Base-by-base conservation (phyloP, 2,329 filamentous ascomycete genomes). In the Microdochium trichocladiopsis region DNA sequence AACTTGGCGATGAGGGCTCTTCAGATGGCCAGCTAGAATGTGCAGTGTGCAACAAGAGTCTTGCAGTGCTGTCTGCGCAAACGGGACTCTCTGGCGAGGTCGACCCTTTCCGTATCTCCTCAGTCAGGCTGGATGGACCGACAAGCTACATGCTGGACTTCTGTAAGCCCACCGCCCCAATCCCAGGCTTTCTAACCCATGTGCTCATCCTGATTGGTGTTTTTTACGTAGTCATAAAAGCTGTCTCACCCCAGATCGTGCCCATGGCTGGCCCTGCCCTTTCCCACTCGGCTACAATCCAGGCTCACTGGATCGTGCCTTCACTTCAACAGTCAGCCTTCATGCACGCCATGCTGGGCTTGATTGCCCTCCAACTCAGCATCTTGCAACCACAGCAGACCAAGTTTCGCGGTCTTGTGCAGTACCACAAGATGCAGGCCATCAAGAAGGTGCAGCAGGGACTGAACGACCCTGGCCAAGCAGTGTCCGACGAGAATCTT, bases 201-300 rank as follows among this genome's bases (percentile, higher is more conserved):
- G n/a, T 6, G 6, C 33, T 16, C 14, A 4, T 37, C 5, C 41
- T 45, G 12, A 45, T 12, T 22, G 16, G 16, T 22, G n/a, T 22
- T 21, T 21, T 31, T 23, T 8, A 22, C 18, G 6, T 31, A 50
- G 48, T 50, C 48, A 50, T 24, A 11, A 36, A 24, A 24, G 48
- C 48, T 12, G 33, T 50, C 48, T 50, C 25, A 14, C 48, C 48
- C 4, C 48, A 50, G 23, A 50, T 50, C 16, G 25, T 36, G 25
- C 48, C 48, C 18, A 36, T 31, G 22, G 48, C 48, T 18, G 41
- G 41, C 21, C 18, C 41, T 6, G 41, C 41, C n/a, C 11, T 36
- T 3, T 50, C 25, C 4, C 22, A 24, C 28, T 36, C 25, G 22
- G 25, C 25, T 16, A 50, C 25, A 3, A 33, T 31, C 14, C 25